phyloP scores from a whole-genome alignment of 2,329 filamentous ascomycete species.

The Pseudocercospora fijiensis region DNA sequence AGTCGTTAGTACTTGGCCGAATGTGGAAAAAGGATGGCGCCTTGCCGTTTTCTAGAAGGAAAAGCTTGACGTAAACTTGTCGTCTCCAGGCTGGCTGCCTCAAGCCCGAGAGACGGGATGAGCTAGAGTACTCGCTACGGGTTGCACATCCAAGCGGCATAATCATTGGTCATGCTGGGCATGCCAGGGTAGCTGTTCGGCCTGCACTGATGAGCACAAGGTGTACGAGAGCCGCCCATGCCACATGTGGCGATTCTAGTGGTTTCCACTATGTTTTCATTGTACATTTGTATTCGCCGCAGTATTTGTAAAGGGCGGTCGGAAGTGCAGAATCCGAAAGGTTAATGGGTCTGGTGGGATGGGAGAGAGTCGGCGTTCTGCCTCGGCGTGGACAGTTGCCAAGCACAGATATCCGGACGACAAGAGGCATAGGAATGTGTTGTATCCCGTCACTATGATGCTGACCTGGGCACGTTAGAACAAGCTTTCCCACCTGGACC shows the following conservation, averaged over 20 bases:
- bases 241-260: neutral
- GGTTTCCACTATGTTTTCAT: neutral
- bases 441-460: neutral
- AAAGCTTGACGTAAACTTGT: slow-evolving; percentile 18
- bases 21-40: neutral
- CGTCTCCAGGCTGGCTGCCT: slow-evolving; percentile 5
- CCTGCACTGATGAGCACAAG: neutral
- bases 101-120: neutral
- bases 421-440: neutral
- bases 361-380: neutral
- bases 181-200: neutral
- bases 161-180: neutral
- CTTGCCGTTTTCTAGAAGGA: slow-evolving; percentile 14
- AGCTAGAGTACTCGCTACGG: neutral
- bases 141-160: neutral
- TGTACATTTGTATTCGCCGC: neutral
- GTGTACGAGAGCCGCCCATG: neutral
- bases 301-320: neutral
- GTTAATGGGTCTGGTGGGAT: neutral
- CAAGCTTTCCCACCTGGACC: slow-evolving; percentile 10
- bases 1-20: neutral
- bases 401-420: neutral
- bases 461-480: slow-evolving; percentile 9
- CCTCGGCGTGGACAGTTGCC: slow-evolving; percentile 1
- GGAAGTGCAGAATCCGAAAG: slow-evolving; percentile 1